Conservation (phyloP, 169 alveolate genomes). For the Plasmodium reichenowi region DNA sequence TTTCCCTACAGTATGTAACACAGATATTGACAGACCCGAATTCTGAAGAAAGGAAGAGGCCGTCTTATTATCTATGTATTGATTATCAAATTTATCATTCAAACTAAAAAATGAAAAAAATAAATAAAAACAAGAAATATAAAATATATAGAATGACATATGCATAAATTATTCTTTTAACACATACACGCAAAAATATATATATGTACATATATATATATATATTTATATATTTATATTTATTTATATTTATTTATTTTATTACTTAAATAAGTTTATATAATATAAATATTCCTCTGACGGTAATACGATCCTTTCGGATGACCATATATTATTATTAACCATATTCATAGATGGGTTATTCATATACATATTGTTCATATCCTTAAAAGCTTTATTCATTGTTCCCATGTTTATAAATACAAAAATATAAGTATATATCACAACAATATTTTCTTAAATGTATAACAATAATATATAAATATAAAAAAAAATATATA, state of each 20-base stretch:
- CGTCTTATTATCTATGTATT: constrained; percentile 61
- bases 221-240: background rate
- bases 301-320: constrained; percentile 38
- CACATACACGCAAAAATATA: no score
- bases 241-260: background rate
- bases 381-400: constrained; percentile 37
- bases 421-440: no score
- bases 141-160: background rate
- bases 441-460: no score
- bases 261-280: constrained; percentile 51
- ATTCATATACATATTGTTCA: background rate
- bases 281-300: constrained; percentile 57
- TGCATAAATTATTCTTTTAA: background rate
- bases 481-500: no score
- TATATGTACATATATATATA: no score
- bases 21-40: constrained; percentile 51
- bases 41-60: constrained; percentile 68
- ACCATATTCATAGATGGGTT: background rate
- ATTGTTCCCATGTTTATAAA: background rate
- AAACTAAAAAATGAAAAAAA: constrained; percentile 13
- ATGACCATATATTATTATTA: constrained; percentile 39
- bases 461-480: no score
- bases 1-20: constrained; percentile 41
- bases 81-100: constrained; percentile 53
- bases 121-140: background rate